Evolutionary conservation across 2,329 filamentous ascomycete species (phyloP).

Genomic region (Pestalotiopsis sp.): DNA sequence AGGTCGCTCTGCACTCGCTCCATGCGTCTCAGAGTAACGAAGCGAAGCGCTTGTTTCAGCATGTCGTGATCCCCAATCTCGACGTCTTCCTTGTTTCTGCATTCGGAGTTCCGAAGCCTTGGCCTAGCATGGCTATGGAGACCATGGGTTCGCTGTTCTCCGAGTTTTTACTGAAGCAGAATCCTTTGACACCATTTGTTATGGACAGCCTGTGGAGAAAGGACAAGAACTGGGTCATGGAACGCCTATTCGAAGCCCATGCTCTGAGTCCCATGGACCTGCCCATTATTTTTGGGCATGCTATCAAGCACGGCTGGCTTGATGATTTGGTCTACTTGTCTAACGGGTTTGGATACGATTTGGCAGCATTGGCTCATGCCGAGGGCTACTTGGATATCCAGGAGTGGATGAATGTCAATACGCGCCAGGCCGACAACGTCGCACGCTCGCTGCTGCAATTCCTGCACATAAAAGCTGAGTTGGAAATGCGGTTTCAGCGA

Average conservation of each 20-base stretch:
- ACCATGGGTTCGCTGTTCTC: constrained; percentile 79
- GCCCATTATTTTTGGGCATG: constrained; percentile 75
- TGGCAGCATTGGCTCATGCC: constrained; percentile 83
- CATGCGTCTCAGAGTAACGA: constrained; percentile 65
- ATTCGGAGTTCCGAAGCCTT: constrained; percentile 76
- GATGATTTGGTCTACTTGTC: constrained; percentile 77
- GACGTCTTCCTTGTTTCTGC: constrained; percentile 80
- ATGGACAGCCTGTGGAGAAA: constrained; percentile 91
- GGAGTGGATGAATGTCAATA: constrained; percentile 76
- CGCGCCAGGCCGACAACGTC: constrained; percentile 69
- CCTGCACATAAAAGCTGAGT: constrained; percentile 79
- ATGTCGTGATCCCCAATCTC: constrained; percentile 72
- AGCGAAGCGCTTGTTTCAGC: constrained; percentile 67
- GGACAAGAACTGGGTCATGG: constrained; percentile 83
- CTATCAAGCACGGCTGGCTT: constrained; percentile 80
- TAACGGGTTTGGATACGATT: constrained; percentile 84
- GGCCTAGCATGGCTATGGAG: constrained; percentile 74
- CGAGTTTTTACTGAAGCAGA: constrained; percentile 79
- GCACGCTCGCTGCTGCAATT: constrained; percentile 77
- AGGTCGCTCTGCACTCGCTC: constrained; percentile 64
- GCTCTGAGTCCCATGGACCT: constrained; percentile 70
- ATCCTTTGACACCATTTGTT: constrained; percentile 82
- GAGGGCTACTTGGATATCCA: constrained; percentile 79
- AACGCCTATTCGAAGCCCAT: constrained; percentile 77
- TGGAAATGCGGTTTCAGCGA: constrained; percentile 77